Evolutionary conservation across 192 early-diverging fungal species (phyloP).

Genomic region (Pilaira anomala): DNA sequence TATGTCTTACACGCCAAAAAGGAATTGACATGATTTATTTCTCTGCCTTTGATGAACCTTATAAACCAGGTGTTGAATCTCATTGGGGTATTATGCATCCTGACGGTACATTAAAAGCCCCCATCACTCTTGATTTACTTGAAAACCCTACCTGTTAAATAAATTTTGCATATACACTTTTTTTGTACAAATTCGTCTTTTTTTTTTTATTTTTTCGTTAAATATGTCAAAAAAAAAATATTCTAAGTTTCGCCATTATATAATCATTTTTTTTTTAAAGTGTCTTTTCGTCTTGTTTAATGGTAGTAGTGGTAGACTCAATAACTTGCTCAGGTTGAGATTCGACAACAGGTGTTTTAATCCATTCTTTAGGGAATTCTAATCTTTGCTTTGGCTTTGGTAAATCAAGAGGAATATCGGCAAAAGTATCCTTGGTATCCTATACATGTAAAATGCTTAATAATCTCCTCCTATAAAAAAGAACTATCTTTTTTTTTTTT

Average conservation of each 20-base stretch:
- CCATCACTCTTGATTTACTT: not conserved
- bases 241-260: too few species aligned
- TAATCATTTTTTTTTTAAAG: too few species aligned
- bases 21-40: conserved; percentile 56
- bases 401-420: conserved; percentile 57
- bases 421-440: conserved; percentile 49
- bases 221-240: too few species aligned
- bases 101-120: conserved; percentile 7
- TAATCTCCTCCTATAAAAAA: not conserved
- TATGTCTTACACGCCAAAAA: conserved; percentile 46
- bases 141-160: not conserved
- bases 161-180: too few species aligned
- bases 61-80: conserved; percentile 44
- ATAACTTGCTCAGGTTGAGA: too few species aligned
- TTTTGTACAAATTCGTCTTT: too few species aligned
- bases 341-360: conserved; percentile 11
- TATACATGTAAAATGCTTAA: conserved; percentile 6
- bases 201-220: too few species aligned
- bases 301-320: too few species aligned
- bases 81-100: conserved; percentile 25
- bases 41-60: conserved; percentile 57
- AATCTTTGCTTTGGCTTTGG: conserved; percentile 53
- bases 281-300: too few species aligned
- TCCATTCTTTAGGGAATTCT: conserved; percentile 64
- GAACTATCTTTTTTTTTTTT: not conserved